A percentile compares a stretch with the other conserved stretches of the same genome.
Conservation (phyloP, 495 filamentous ascomycete species). For the Penicillium cinerascens region DNA sequence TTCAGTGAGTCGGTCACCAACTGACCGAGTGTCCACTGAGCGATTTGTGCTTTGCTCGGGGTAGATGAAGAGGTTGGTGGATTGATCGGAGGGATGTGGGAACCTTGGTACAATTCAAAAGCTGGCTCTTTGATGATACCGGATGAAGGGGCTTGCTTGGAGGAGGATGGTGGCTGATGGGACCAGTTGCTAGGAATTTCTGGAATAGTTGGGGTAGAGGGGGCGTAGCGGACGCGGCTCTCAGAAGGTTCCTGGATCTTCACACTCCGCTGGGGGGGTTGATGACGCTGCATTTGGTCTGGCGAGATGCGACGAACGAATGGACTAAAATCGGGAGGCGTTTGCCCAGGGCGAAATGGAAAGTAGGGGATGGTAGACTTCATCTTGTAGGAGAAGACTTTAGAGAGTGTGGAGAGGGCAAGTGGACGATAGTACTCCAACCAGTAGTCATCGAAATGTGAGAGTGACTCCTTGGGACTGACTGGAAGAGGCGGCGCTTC, state of each 20-base stretch:
- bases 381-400: conserved; percentile 86
- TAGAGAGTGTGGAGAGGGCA: conserved; percentile 77
- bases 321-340: conserved; percentile 73
- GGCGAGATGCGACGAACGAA: conserved; percentile 67
- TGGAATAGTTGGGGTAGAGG: not conserved
- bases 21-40: conserved; percentile 85
- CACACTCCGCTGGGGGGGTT: conserved; percentile 38
- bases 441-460: conserved; percentile 92
- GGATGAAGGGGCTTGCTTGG: conserved; percentile 25
- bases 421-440: conserved; percentile 93
- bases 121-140: conserved; percentile 47
- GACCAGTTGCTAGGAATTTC: conserved; percentile 21
- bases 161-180: conserved; percentile 31
- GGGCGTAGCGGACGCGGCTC: not conserved
- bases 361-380: conserved; percentile 81
- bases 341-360: conserved; percentile 59
- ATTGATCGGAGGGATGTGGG: conserved; percentile 24
- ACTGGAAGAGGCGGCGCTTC: conserved; percentile 52
- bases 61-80: conserved; percentile 18
- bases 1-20: conserved; percentile 75
- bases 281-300: conserved; percentile 37
- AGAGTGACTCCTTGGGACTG: conserved; percentile 52
- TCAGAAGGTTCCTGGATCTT: conserved; percentile 43
- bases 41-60: conserved; percentile 60
- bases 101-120: conserved; percentile 17